phyloP scores from a whole-genome alignment of 1,284 basidiomycete genomes.

The Cryptococcus sp. region DNA sequence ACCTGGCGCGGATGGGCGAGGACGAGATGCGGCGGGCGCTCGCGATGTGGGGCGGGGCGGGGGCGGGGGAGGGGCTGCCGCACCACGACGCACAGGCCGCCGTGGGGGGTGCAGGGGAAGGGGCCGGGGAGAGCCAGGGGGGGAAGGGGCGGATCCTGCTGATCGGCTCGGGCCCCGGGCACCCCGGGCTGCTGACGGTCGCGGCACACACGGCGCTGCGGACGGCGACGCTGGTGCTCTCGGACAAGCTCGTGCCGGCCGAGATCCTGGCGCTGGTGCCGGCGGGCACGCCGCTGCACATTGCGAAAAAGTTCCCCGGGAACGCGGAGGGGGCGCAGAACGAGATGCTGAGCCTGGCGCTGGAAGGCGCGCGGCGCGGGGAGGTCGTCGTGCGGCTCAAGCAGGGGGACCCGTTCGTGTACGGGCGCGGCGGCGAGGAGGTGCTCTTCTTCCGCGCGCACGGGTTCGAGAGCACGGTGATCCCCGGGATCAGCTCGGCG shows the following conservation, averaged over 20 bases:
- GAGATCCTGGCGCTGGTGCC: slow-evolving; percentile 87
- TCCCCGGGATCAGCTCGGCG: slow-evolving; percentile 86
- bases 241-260: slow-evolving; percentile 95
- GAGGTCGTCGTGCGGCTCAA: slow-evolving; percentile 90
- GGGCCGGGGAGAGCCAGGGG: neutral
- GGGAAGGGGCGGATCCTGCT: slow-evolving; percentile 71
- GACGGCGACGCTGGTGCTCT: slow-evolving; percentile 79
- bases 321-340: slow-evolving; percentile 92
- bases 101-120: neutral
- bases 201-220: slow-evolving; percentile 76
- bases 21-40: slow-evolving; percentile 67
- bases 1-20: slow-evolving; percentile 66
- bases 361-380: slow-evolving; percentile 74
- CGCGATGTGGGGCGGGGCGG: slow-evolving; percentile 29
- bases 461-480: slow-evolving; percentile 75
- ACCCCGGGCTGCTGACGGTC: slow-evolving; percentile 84
- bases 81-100: slow-evolving; percentile 29
- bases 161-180: slow-evolving; percentile 91
- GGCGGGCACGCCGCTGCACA: slow-evolving; percentile 57
- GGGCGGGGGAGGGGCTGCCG: slow-evolving; percentile 14
- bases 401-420: slow-evolving; percentile 94
- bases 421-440: slow-evolving; percentile 92
- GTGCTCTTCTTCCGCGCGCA: slow-evolving; percentile 82
- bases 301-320: slow-evolving; percentile 95
- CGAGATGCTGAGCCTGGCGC: slow-evolving; percentile 87